Percentiles rank a stretch among this genome's conserved stretches.
Conservation (phyloP, 768 basidiomycete species). For the Aureoboletus auriporus region DNA sequence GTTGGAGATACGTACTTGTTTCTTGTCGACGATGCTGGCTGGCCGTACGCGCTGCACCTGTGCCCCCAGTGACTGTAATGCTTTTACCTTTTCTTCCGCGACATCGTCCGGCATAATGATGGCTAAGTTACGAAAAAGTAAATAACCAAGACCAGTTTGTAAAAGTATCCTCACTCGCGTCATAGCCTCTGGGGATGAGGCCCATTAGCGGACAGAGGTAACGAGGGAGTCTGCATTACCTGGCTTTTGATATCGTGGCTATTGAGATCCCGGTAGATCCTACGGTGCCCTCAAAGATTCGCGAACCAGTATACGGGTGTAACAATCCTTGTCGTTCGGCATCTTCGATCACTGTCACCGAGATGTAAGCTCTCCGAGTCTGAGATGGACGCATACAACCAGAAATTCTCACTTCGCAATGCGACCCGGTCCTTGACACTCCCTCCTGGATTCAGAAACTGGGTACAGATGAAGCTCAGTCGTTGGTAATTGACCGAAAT, state of each 20-base stretch:
- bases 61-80: slow-evolving; percentile 80
- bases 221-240: slow-evolving; percentile 40
- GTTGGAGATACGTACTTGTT: slow-evolving; percentile 55
- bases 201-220: background rate
- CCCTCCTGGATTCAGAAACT: slow-evolving; percentile 97
- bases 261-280: slow-evolving; percentile 96
- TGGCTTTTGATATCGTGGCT: slow-evolving; percentile 86
- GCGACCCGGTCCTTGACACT: slow-evolving; percentile 99
- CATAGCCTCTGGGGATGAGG: slow-evolving; percentile 64
- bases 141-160: background rate
- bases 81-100: slow-evolving; percentile 86
- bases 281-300: slow-evolving; percentile 96
- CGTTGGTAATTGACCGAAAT: background rate
- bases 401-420: slow-evolving; percentile 63
- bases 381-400: background rate
- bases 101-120: slow-evolving; percentile 91
- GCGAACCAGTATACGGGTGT: slow-evolving; percentile 81
- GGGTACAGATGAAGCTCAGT: slow-evolving; percentile 50
- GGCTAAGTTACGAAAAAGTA: slow-evolving; percentile 38
- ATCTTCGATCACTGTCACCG: slow-evolving; percentile 79
- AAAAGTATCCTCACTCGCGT: slow-evolving; percentile 53
- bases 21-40: slow-evolving; percentile 94
- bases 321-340: slow-evolving; percentile 83
- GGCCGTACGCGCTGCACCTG: slow-evolving; percentile 89
- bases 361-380: background rate